A percentile compares a stretch with the other conserved stretches of the same genome.
Evolutionary conservation across 352 stramenopile species (phyloP).

Genomic region (Phytophthora hibernalis): DNA sequence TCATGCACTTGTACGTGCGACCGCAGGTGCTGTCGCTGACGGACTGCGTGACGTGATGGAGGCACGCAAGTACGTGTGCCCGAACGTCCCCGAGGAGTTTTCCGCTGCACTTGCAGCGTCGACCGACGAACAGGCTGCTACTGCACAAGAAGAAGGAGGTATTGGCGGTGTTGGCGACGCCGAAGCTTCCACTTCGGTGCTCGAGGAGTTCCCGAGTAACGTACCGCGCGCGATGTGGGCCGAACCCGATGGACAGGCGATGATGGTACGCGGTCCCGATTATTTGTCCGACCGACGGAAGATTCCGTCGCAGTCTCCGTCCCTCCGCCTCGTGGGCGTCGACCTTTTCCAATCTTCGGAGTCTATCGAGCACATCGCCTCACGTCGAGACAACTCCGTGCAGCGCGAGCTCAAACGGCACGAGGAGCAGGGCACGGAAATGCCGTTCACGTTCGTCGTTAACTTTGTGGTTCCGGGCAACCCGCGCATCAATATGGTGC

Average conservation of each 20-base stretch:
- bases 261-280: conserved; percentile 77
- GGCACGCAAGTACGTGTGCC: conserved; percentile 75
- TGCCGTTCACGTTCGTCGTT: conserved; percentile 83
- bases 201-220: conserved; percentile 62
- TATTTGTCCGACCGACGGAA: conserved; percentile 77
- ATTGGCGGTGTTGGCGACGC: conserved; percentile 25
- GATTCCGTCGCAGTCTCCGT: conserved; percentile 71
- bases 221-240: conserved; percentile 75
- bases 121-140: conserved; percentile 36
- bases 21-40: conserved; percentile 67
- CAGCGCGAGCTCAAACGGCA: conserved; percentile 68
- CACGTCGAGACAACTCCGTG: conserved; percentile 64
- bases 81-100: conserved; percentile 73
- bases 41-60: conserved; percentile 76
- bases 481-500: conserved; percentile 65
- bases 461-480: conserved; percentile 80
- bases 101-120: conserved; percentile 46
- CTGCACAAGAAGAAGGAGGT: conserved; percentile 23
- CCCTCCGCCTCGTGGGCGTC: conserved; percentile 69
- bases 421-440: conserved; percentile 61
- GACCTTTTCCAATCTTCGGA: conserved; percentile 70
- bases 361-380: conserved; percentile 69
- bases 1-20: conserved; percentile 63
- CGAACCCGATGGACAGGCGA: conserved; percentile 64
- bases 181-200: conserved; percentile 21